Conservation (phyloP, 2,329 filamentous ascomycete genomes). For the Cercospora citrullina region DNA sequence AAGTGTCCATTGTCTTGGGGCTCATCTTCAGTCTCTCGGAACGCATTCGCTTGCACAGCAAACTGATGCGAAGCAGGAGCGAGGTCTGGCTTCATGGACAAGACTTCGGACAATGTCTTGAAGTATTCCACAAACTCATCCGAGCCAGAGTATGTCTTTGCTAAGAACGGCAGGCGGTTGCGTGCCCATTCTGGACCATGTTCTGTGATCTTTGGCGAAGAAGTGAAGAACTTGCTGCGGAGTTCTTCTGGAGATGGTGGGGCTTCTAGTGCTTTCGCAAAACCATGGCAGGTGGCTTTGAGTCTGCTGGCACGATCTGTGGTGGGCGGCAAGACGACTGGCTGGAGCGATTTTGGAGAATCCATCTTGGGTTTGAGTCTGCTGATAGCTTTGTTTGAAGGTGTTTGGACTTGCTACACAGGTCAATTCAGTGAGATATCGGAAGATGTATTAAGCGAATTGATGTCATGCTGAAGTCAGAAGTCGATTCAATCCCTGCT, state of each 20-base stretch:
- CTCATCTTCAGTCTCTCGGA: neutral
- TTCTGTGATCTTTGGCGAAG: neutral
- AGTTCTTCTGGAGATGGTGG: constrained; percentile 4
- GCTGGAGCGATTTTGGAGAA: neutral
- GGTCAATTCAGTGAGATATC: neutral
- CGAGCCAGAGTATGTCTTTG: neutral
- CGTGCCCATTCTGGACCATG: constrained; percentile 1
- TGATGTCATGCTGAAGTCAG: constrained; percentile 14
- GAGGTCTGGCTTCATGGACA: neutral
- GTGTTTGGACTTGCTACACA: neutral
- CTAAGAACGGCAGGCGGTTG: neutral
- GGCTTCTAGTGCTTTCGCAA: constrained; percentile 4
- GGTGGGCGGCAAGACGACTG: constrained; percentile 1
- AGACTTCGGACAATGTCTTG: neutral
- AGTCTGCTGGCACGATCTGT: constrained; percentile 1
- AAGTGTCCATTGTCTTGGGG: neutral
- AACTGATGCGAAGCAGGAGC: neutral
- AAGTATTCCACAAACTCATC: constrained; percentile 1
- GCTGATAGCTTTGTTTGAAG: neutral
- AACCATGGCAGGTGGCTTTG: neutral
- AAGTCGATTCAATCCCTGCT: constrained; percentile 3
- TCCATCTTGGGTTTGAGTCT: neutral
- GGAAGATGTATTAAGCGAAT: neutral
- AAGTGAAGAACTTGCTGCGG: neutral
- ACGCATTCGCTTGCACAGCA: constrained; percentile 1